Conservation (phyloP, 208 protist species). For the Crithidia thermophila region DNA sequence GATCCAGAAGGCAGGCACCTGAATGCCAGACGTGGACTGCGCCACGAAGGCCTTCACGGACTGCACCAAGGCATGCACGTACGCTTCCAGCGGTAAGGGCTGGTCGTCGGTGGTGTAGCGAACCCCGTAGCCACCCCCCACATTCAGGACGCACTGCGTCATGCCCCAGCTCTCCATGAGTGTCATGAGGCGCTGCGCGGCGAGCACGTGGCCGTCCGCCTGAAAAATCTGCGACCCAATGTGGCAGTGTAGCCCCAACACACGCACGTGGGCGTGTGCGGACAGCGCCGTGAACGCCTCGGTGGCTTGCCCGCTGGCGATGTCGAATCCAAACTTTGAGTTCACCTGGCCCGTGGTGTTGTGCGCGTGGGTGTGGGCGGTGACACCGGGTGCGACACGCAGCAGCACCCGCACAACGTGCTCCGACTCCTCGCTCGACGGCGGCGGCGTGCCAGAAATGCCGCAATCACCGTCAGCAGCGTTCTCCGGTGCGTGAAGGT, state of each 20-base stretch:
- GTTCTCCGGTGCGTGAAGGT: too few species aligned
- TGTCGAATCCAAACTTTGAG: conserved; percentile 15
- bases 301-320: conserved; percentile 15
- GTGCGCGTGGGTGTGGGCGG: conserved; percentile 16
- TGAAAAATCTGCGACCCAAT: conserved; percentile 21
- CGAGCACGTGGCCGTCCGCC: background rate
- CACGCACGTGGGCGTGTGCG: background rate
- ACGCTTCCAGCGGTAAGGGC: background rate
- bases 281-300: conserved; percentile 3
- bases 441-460: too few species aligned
- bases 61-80: background rate
- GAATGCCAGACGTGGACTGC: background rate
- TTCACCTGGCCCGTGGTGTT: conserved; percentile 24
- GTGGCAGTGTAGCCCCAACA: conserved; percentile 23
- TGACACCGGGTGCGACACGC: conserved; percentile 12
- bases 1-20: conserved; percentile 9
- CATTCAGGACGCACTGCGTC: conserved; percentile 11
- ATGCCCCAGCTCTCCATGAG: conserved; percentile 15
- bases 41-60: conserved; percentile 7
- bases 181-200: conserved; percentile 5
- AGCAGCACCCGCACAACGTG: conserved; percentile 8
- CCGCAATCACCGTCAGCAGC: too few species aligned
- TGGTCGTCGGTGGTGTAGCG: conserved; percentile 10
- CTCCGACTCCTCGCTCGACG: background rate
- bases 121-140: conserved; percentile 15